Base-by-base conservation (phyloP, 225 moss, liverwort and hornwort species). In the Thuidium tamariscinum region DNA sequence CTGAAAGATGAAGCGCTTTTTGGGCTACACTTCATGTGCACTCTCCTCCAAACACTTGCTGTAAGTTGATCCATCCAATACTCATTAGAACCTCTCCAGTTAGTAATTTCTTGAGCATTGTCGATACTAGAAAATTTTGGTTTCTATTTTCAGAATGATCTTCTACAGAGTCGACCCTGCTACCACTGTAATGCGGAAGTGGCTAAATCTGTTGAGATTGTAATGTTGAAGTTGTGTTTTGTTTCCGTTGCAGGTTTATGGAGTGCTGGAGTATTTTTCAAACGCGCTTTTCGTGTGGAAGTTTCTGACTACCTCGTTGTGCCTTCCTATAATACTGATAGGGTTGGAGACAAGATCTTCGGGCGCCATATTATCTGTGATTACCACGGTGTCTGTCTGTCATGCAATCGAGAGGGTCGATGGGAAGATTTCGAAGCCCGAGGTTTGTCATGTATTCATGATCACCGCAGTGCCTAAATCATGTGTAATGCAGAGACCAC, bases 1-100 rank as follows among this genome's bases (percentile, higher is more conserved):
- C 44, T 29, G 16, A 3, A 6, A 10, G 0, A 0, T 10, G 1
- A 44, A 5, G 17, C 17, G 0, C 3, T 44, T 44, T 5, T 13
- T 10, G 15, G 44, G 44, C 6, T 48, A 48, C 11, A 11, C 18
- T 1, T 71, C 29, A 16, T 2, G 4, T 1, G 39, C 14, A 4
- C 14, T 68, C 68, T 68, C 39, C 13, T 37, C 39, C 13, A 23
- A 68, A 23, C 3, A 68, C 8, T 68, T 68, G 0, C 4, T 68
- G 39, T 68, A 68, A 68, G 68, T 68, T 39, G 15, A 5, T 17
- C 29, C 16, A 44, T 42, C 4, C 39, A 22, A 68, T 37, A 37
- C 23, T 68, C 23, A 23, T 68, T 23, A 39, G 13, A 39, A 4
- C 13, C 25, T 13, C 32, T 68, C 8, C 12, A 14, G n/a, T n/a